These are phyloP conservation scores for Neonectria ditissima DNA, from an alignment of 2,329 filamentous ascomycete species.

Conservation along the genomic window DNA sequence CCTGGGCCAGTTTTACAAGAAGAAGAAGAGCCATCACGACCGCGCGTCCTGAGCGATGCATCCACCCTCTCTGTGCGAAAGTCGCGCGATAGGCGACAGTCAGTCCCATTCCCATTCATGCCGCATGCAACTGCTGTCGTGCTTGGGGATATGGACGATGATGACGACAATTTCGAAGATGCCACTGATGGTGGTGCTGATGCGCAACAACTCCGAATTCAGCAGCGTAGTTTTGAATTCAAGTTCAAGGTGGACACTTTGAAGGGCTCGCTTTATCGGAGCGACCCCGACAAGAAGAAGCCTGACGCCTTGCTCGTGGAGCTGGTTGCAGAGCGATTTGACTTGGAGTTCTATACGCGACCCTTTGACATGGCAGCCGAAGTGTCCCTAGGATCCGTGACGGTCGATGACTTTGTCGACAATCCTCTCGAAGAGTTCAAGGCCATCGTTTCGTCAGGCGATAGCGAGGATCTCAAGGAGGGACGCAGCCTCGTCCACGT, in stretches of 20 bases:
- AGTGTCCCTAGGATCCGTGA: conserved; percentile 86
- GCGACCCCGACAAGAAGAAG: conserved; percentile 81
- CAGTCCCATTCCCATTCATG: conserved; percentile 80
- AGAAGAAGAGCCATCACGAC: conserved; percentile 49
- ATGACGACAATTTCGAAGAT: conserved; percentile 76
- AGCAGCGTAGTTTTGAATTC: conserved; percentile 94
- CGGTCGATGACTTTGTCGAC: conserved; percentile 94
- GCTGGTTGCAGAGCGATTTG: conserved; percentile 88
- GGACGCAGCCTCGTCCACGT: conserved; percentile 87
- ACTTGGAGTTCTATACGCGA: conserved; percentile 87
- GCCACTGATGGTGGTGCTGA: conserved; percentile 68
- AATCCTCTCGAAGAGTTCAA: conserved; percentile 92
- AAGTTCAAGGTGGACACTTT: conserved; percentile 96
- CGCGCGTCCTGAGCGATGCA: conserved; percentile 59
- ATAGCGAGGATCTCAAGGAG: conserved; percentile 77
- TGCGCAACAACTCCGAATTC: conserved; percentile 74
- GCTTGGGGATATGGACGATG: conserved; percentile 79
- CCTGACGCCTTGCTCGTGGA: conserved; percentile 89
- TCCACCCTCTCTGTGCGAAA: conserved; percentile 61
- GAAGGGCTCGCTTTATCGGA: conserved; percentile 90
- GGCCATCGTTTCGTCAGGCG: conserved; percentile 91
- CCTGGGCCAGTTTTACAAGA: conserved; percentile 44
- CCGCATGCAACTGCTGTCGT: conserved; percentile 81
- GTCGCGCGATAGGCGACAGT: conserved; percentile 66
- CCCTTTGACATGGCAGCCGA: conserved; percentile 95